phyloP scores from a whole-genome alignment of 345 rosid species.

The Trapa bicornis region DNA sequence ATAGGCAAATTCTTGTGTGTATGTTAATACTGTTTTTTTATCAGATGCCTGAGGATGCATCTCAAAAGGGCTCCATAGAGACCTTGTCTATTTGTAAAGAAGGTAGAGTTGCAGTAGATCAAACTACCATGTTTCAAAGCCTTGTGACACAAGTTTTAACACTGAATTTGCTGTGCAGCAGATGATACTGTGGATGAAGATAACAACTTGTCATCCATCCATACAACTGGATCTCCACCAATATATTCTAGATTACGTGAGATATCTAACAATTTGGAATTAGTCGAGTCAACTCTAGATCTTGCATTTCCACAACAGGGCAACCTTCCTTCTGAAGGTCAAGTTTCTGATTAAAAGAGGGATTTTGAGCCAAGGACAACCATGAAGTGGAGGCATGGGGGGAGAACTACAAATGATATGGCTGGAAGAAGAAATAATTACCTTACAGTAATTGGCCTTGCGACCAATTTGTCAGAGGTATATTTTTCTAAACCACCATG shows the following conservation, averaged over 20 bases:
- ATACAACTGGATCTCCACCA: constrained; percentile 38
- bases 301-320: constrained; percentile 14
- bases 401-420: background rate
- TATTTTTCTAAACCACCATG: no score
- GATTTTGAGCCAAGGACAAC: constrained; percentile 45
- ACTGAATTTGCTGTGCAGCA: background rate
- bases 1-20: background rate
- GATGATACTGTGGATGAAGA: constrained; percentile 27
- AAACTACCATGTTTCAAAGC: background rate
- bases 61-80: constrained; percentile 6
- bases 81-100: constrained; percentile 14
- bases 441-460: background rate
- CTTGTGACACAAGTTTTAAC: background rate
- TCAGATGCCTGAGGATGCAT: constrained; percentile 13
- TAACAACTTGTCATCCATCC: constrained; percentile 20
- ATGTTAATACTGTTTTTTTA: background rate
- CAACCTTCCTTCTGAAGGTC: constrained; percentile 9
- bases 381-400: background rate
- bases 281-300: constrained; percentile 23
- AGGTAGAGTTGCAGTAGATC: constrained; percentile 19
- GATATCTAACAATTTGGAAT: constrained; percentile 43
- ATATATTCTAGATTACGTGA: constrained; percentile 39
- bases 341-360: constrained; percentile 5
- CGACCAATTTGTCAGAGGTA: no score
- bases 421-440: background rate